Base-by-base conservation (phyloP, 345 rosid genomes). In the Sisymbrium irio region DNA sequence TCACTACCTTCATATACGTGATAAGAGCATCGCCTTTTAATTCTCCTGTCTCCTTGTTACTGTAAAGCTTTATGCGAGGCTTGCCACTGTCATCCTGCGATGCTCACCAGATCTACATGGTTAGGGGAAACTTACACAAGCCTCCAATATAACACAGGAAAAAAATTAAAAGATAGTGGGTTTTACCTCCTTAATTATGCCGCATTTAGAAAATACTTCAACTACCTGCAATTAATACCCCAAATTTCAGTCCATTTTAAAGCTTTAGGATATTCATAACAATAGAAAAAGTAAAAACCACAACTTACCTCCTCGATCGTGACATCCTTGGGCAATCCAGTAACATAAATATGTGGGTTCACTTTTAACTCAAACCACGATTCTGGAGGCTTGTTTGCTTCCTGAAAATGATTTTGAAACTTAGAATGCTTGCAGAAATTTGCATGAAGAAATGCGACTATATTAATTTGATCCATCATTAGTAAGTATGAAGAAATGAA, bases 321-420 rank as follows among this genome's bases (percentile, higher is more conserved):
- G 65, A 85, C 95, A 85, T 96, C 98, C 47, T 81, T 87, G 47
- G 99, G 99, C 85, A 96, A 82, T 67, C 99, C 99, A 78, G 84
- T 90, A 25, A 92, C 89, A 70, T 96, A 92, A 42, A 96, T 87
- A 87, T 96, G 92, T 1, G 98, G 90, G 80, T 96, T 96, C 36
- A 96, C 88, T 87, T 96, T 96, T 83, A 96, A 84, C 74, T 96
- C 96, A 80, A 96, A 96, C 99, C 99, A 96, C 68, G 89, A 78
- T 73, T 96, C 99, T 1, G 98, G 98, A 67, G 97, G 88, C 81
- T 89, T 86, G 74, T 91, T 92, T 51, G 98, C 79, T 88, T 94
- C 97, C 97, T 92, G 85, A 71, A 78, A 81, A 69, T 63, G 36
- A 46, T 13, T 36, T 57, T 58, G 67, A 50, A 64, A 65, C 56